Percentiles rank a stretch among this genome's conserved stretches.
These are phyloP conservation scores for Ophiognomonia clavigignenti-juglandacearum DNA, from an alignment of 2,329 filamentous ascomycete species.

Conservation along the genomic window DNA sequence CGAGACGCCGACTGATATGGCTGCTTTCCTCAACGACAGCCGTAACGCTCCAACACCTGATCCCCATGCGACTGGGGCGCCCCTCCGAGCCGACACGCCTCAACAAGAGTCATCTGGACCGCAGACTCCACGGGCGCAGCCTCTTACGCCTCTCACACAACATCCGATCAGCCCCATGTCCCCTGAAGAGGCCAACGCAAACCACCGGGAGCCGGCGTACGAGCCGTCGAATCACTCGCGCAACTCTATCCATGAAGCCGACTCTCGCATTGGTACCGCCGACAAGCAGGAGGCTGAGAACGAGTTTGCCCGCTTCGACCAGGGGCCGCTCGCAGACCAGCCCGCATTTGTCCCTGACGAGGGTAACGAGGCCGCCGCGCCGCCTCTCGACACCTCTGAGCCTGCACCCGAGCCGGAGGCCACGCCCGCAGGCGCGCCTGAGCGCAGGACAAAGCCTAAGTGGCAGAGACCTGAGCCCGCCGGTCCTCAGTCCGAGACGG, in stretches of 20 bases:
- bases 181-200: slow-evolving; percentile 20
- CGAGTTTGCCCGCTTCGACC: slow-evolving; percentile 70
- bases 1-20: slow-evolving; percentile 46
- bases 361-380: slow-evolving; percentile 43
- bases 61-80: neutral
- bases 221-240: slow-evolving; percentile 31
- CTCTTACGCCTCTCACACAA: neutral
- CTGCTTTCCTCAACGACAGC: slow-evolving; percentile 43
- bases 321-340: slow-evolving; percentile 82
- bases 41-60: slow-evolving; percentile 9
- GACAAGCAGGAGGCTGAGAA: slow-evolving; percentile 55
- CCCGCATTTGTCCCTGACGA: slow-evolving; percentile 68
- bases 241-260: slow-evolving; percentile 38
- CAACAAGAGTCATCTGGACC: slow-evolving; percentile 7
- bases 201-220: slow-evolving; percentile 32
- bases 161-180: slow-evolving; percentile 11
- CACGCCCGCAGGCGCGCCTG: slow-evolving; percentile 23
- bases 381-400: slow-evolving; percentile 37
- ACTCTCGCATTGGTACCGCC: slow-evolving; percentile 56
- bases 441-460: slow-evolving; percentile 26
- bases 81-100: slow-evolving; percentile 9
- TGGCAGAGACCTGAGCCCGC: slow-evolving; percentile 21
- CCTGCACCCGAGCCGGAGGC: slow-evolving; percentile 22
- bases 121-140: neutral
- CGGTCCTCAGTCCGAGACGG: slow-evolving; percentile 17